Evolutionary conservation across 371 early-diverging fungal species (phyloP), one percentile per base, ranked within the genome.

Genomic region (Mucor saturninus): DNA sequence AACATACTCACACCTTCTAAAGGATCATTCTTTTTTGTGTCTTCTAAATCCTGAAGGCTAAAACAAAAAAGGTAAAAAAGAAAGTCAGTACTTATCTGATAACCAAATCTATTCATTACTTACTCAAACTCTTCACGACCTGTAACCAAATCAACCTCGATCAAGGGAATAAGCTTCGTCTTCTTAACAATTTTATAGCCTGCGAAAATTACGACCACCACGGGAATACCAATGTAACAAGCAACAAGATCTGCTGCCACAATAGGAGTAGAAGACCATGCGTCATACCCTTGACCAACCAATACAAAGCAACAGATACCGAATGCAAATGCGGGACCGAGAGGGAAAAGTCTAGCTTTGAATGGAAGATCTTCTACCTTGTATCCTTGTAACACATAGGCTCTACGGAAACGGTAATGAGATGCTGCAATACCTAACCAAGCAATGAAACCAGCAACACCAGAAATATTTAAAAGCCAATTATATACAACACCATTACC

Each of bases 361-460:
- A 91, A 95, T 0, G 94, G 92, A 32, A 95, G 75, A 37, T 89
- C 91, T 5, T 73, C 68, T 45, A 90, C 69, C 8, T 75, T 68
- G 40, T 81, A 82, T 5, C 91, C 91, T 73, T 95, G 95, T 13
- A 83, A 83, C 28, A 76, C 65, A 65, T 85, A 89, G 10, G 94
- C 94, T 52, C 77, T 81, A 43, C 94, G 90, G 87, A 95, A 95
- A 13, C 94, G 89, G 54, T 85, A 81, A 67, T 95, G 94, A 53
- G 86, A 83, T 38, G 88, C 72, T 5, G 86, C 83, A 68, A 95
- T 95, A 62, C 90, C 75, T 49, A 77, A 57, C 95, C 95, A 95
- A 53, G 92, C 88, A 50, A 91, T 77, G 62, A 94, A 86, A 30
- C 93, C 92, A 2, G 93, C 85, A 29, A 89, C 79, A 37, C 90